Evolutionary conservation across 2,329 filamentous ascomycete species (phyloP), one percentile per base, ranked within the genome.

Genomic region (Calycina herbarum): DNA sequence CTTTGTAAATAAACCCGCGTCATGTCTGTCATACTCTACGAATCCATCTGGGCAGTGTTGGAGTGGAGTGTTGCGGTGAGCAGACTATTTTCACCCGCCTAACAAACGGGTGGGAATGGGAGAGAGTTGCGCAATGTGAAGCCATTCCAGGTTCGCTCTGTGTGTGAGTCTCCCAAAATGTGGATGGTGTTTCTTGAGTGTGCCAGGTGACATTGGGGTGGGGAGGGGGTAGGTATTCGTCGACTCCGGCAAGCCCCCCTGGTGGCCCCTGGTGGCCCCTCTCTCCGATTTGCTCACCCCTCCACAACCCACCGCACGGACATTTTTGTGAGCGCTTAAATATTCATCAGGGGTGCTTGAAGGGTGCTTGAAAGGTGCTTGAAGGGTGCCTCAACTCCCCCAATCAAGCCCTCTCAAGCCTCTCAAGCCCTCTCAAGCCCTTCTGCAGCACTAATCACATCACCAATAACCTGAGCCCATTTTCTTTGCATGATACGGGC

Each of bases 381-480:
- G 27, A 29, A 8, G 48, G 48, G 48, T 27, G 7, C 48, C 7
- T 48, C 35, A 11, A 10, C 45, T 8, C 20, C 24, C 48, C 48
- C 48, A 51, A 51, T 51, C 20, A 51, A 10, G 20, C 10, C 48
- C n/a, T 24, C 20, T 51, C 20, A 51, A 40, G 48, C 48, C 48
- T 20, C 20, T 20, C 20, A 20, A 40, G 48, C 48, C n/a, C n/a
- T n/a, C n/a, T n/a, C 20, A 51, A 40, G 48, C 48, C 48, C 1
- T 51, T 51, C 48, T 51, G 48, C 48, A 51, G 48, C 48, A 51
- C 48, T 51, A 51, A 40, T 51, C 48, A 51, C 48, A 51, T 24
- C 24, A 24, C 48, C 48, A 51, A 51, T 51, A 51, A 24, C 10
- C n/a, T 24, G 27, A 24, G 45, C 11, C 45, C 45, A 20, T 48